Evolutionary conservation across 2,329 filamentous ascomycete genomes (phyloP), one percentile per base, ranked within the genome.

Genomic region (Penicillium vulpinum): DNA sequence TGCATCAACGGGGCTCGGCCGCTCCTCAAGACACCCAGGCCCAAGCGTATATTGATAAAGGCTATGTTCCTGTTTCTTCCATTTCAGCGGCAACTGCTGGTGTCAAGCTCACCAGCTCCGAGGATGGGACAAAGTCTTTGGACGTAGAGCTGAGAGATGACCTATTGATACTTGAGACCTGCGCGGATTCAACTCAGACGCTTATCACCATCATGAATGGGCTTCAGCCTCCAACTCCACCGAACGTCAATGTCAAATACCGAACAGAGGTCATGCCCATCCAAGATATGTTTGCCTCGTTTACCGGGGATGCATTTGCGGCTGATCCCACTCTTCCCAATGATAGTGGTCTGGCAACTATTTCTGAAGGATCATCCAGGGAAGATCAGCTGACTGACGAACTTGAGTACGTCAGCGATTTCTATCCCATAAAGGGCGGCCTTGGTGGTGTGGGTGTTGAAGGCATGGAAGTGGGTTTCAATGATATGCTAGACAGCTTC

Each of bases 141-240:
- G 88, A 94, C 63, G 81, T 97, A 1, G 90, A 96, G 61, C 78
- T 97, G 45, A 86, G 86, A 59, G 92, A 96, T 67, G 89, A 96
- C 62, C 81, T 99, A 1, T 81, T 99, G 51, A 88, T 99, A 33
- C 78, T 99, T 7, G 94, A 99, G 74, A 95, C 92, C 1, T 99
- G 95, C 68, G 94, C 94, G 29, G 94, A 99, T 74, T 99, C 94
- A 2, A 97, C 92, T 0, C 92, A 97, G 72, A 99, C 94, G 0
- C 81, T 99, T 15, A 88, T 96, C 51, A 82, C 84, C 2, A 83
- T 96, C 40, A 77, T 92, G 16, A 91, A 89, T 67, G 92, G 89
- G 0, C 80, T 99, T 5, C 86, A 88, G 36, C 94, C 93, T 5
- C 93, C 94, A 1, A 87, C 86, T 8, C 88, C 92, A 0, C 91